Evolutionary conservation across 305 asterid species (phyloP).

Genomic region (Fraxinus floribunda): DNA sequence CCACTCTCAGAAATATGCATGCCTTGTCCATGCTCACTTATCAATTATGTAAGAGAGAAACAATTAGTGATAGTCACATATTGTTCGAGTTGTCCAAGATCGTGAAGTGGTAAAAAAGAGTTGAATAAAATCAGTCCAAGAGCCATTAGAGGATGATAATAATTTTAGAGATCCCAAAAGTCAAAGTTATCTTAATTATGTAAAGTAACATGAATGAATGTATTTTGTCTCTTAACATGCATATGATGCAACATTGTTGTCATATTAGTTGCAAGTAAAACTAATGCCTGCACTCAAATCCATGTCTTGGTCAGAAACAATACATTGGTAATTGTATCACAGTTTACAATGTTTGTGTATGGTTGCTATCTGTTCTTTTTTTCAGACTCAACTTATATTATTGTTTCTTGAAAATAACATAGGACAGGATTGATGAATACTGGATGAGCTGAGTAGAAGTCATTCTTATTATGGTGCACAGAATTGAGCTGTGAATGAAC

Average conservation of each 20-base stretch:
- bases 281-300: not conserved
- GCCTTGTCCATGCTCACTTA: not conserved
- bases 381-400: not conserved
- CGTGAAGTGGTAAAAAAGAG: not conserved
- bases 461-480: not conserved
- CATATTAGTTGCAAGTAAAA: not conserved
- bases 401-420: not conserved
- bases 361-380: not conserved
- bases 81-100: not conserved
- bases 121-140: not conserved
- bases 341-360: not conserved
- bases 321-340: not conserved
- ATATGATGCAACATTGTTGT: not conserved
- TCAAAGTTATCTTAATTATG: not conserved
- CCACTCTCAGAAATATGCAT: not conserved
- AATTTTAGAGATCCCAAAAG: conserved; percentile 1
- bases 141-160: conserved; percentile 3
- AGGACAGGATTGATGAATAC: not conserved
- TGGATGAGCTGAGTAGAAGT: not conserved
- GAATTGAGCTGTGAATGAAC: not conserved
- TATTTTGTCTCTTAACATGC: not conserved
- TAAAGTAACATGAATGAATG: not conserved
- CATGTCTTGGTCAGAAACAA: not conserved
- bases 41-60: not conserved
- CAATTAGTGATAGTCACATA: not conserved